Percentiles rank a stretch among this genome's conserved stretches.
Evolutionary conservation across 2,329 filamentous ascomycete species (phyloP).

Genomic region (Balansia obtecta): DNA sequence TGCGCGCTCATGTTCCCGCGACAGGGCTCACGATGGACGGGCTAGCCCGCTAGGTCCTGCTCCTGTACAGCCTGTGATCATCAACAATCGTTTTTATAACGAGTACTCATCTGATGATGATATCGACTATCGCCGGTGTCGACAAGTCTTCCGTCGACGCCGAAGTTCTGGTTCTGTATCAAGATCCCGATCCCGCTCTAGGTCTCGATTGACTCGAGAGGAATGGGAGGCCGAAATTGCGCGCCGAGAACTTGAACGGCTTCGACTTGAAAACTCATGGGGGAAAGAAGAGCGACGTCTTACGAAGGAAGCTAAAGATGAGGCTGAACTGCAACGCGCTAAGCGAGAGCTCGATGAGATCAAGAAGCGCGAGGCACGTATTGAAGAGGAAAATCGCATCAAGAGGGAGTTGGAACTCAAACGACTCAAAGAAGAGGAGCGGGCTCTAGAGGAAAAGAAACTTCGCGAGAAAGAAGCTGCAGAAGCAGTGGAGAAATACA

Average conservation of each 20-base stretch:
- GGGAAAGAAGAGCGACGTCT: slow-evolving; percentile 23
- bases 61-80: slow-evolving; percentile 35
- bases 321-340: slow-evolving; percentile 36
- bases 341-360: slow-evolving; percentile 36
- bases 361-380: slow-evolving; percentile 31
- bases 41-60: slow-evolving; percentile 24
- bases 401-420: slow-evolving; percentile 39
- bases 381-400: slow-evolving; percentile 37
- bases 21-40: slow-evolving; percentile 35
- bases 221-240: slow-evolving; percentile 28
- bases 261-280: slow-evolving; percentile 29
- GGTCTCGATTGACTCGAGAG: slow-evolving; percentile 25
- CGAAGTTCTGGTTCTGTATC: slow-evolving; percentile 14
- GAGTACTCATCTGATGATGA: slow-evolving; percentile 33
- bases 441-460: slow-evolving; percentile 30
- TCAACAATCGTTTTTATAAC: slow-evolving; percentile 44
- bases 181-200: slow-evolving; percentile 11
- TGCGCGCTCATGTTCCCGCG: slow-evolving; percentile 25
- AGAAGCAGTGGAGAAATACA: slow-evolving; percentile 38
- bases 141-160: slow-evolving; percentile 16
- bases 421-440: slow-evolving; percentile 33
- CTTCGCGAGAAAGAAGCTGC: slow-evolving; percentile 32
- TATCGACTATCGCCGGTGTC: slow-evolving; percentile 11
- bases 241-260: slow-evolving; percentile 30
- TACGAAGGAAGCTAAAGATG: slow-evolving; percentile 30